These are phyloP conservation scores for Cystobasidium pallidum DNA, from an alignment of 1,284 basidiomycete species.

Conservation along the genomic window DNA sequence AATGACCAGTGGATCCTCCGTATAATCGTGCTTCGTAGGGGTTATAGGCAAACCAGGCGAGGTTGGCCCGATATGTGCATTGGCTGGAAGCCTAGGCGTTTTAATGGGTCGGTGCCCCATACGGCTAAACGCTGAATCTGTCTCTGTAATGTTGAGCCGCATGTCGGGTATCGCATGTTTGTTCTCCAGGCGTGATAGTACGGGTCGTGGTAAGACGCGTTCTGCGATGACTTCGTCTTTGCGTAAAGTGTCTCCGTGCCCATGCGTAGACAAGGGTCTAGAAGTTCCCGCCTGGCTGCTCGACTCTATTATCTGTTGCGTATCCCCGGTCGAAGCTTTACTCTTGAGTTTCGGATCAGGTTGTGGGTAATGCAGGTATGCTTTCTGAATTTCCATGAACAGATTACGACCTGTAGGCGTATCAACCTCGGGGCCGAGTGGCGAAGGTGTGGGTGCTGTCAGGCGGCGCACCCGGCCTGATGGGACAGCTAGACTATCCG, in stretches of 20 bases:
- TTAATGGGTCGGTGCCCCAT: constrained; percentile 26
- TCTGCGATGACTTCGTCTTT: not conserved
- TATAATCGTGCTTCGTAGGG: not conserved
- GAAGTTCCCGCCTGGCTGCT: not conserved
- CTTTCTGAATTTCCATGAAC: constrained; percentile 13
- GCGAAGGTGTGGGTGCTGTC: not conserved
- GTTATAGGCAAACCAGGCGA: not conserved
- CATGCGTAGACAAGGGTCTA: not conserved
- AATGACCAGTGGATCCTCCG: not conserved
- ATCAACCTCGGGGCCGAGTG: not conserved
- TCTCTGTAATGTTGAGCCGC: not conserved
- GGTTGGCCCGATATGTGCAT: not conserved
- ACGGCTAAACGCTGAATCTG: constrained; percentile 2
- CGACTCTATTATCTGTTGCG: not conserved
- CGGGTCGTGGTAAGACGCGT: not conserved
- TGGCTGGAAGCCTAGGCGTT: constrained; percentile 9
- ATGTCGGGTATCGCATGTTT: not conserved
- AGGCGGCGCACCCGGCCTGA: not conserved
- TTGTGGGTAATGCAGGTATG: constrained; percentile 6
- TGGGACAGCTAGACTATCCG: not conserved
- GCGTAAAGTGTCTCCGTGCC: no score
- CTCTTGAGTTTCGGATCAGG: constrained; percentile 13
- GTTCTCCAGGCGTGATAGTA: not conserved
- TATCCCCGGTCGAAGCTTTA: no score
- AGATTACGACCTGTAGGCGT: constrained; percentile 8